phyloP scores from a whole-genome alignment of 352 stramenopile species.

The Elongisporangium senticosum region DNA sequence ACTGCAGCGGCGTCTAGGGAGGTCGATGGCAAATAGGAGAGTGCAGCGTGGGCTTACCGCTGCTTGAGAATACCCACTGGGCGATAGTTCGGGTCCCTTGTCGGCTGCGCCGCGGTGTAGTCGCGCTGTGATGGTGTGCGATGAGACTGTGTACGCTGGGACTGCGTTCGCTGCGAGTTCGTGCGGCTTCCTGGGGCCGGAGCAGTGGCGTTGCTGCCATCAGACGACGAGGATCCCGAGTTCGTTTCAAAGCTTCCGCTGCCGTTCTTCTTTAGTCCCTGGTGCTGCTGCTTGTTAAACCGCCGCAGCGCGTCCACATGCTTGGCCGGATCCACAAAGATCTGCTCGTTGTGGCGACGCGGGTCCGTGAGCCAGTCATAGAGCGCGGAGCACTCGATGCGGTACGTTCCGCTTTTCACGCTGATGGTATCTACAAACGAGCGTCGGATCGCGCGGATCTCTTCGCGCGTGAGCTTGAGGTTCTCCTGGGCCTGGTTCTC shows the following conservation, averaged over 20 bases:
- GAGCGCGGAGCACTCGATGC: slow-evolving; percentile 62
- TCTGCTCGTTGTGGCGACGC: slow-evolving; percentile 47
- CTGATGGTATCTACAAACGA: slow-evolving; percentile 73
- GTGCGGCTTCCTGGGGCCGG: background rate
- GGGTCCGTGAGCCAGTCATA: slow-evolving; percentile 64
- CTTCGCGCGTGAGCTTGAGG: slow-evolving; percentile 48
- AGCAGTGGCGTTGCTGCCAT: slow-evolving; percentile 6
- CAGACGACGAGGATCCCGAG: slow-evolving; percentile 20
- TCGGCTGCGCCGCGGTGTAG: background rate
- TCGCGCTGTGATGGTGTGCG: slow-evolving; percentile 5
- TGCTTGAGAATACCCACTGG: slow-evolving; percentile 50
- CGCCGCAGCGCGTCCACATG: slow-evolving; percentile 34
- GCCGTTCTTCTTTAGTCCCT: slow-evolving; percentile 7
- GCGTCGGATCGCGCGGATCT: slow-evolving; percentile 62
- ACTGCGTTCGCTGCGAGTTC: background rate
- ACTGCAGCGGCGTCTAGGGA: background rate
- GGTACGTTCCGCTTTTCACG: slow-evolving; percentile 58
- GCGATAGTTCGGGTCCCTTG: background rate
- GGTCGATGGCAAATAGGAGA: background rate
- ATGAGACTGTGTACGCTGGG: slow-evolving; percentile 6
- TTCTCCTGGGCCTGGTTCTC: slow-evolving; percentile 61
- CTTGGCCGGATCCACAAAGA: slow-evolving; percentile 53
- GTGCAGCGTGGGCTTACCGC: background rate
- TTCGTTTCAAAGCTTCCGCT: slow-evolving; percentile 10
- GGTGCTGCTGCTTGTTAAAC: slow-evolving; percentile 13